Conservation (phyloP, 208 protist genomes). For the Trypanosoma cruzi region DNA sequence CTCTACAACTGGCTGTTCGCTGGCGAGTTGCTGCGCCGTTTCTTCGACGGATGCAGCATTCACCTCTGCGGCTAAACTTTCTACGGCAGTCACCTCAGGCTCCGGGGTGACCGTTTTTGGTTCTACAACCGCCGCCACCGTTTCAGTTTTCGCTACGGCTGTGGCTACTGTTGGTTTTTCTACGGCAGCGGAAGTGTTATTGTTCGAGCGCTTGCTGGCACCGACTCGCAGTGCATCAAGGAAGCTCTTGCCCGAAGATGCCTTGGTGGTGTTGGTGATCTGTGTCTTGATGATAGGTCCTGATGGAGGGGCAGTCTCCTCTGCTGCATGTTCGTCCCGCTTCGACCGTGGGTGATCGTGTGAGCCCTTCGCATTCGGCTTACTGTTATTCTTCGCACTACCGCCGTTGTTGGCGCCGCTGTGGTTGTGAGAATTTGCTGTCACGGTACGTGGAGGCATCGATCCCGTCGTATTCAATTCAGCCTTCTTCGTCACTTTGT, state of each 20-base stretch:
- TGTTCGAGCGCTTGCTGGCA: constrained; percentile 18
- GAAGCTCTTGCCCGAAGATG: constrained; percentile 64
- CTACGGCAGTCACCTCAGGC: constrained; percentile 15
- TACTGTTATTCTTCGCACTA: constrained; percentile 8
- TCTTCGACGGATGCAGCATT: neutral
- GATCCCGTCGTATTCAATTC: neutral
- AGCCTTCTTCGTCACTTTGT: constrained; percentile 21
- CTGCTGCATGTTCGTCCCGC: constrained; percentile 30
- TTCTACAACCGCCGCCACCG: constrained; percentile 18
- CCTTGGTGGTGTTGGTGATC: constrained; percentile 57
- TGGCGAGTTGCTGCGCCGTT: neutral
- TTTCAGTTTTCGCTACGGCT: constrained; percentile 5
- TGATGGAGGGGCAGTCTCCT: constrained; percentile 38
- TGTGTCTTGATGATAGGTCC: constrained; percentile 59
- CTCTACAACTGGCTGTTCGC: constrained; percentile 9
- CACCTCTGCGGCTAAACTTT: constrained; percentile 11
- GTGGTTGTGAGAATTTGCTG: constrained; percentile 31
- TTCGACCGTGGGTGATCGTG: constrained; percentile 7
- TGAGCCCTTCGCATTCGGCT: neutral
- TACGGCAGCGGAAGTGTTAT: constrained; percentile 22
- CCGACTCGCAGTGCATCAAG: constrained; percentile 61
- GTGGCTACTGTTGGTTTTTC: constrained; percentile 6
- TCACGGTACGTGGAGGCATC: constrained; percentile 21
- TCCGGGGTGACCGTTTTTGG: constrained; percentile 14
- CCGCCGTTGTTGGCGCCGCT: neutral